Percentiles rank a stretch among this genome's conserved stretches.
phyloP scores from a whole-genome alignment of 148 eudicot genomes.

The Spergularia bocconei region DNA sequence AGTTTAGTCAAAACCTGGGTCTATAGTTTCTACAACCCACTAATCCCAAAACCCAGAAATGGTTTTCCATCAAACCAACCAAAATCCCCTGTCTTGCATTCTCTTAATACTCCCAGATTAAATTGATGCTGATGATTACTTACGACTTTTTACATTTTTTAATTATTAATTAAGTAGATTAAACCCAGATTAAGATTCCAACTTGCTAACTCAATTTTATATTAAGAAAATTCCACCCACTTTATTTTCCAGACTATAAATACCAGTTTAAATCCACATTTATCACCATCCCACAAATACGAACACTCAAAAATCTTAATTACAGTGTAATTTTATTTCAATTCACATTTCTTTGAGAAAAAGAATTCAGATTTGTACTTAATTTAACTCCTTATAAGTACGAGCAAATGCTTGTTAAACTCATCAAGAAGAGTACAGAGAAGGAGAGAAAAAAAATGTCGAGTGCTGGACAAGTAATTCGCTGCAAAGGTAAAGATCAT shows the following conservation, averaged over 20 bases:
- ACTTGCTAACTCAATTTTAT: background rate
- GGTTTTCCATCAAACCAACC: conserved; percentile 15
- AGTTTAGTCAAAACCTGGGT: too few relatives aligned
- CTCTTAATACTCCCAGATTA: background rate
- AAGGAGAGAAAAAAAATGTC: conserved; percentile 17
- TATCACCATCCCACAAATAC: too few relatives aligned
- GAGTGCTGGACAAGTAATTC: conserved; percentile 42
- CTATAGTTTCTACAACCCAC: background rate
- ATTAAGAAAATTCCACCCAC: background rate
- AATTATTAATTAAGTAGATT: too few relatives aligned
- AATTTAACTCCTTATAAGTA: background rate
- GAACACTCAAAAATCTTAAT: too few relatives aligned
- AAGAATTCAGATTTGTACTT: background rate
- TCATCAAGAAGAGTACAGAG: background rate
- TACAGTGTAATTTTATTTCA: too few relatives aligned
- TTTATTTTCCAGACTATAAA: too few relatives aligned
- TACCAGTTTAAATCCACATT: too few relatives aligned
- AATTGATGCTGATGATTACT: too few relatives aligned
- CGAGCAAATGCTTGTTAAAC: background rate
- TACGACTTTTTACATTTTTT: too few relatives aligned
- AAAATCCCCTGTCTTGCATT: conserved; percentile 7
- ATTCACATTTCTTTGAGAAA: background rate
- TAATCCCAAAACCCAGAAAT: conserved; percentile 3
- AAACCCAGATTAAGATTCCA: too few relatives aligned
- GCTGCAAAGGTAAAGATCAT: conserved; percentile 38